Base-by-base conservation (phyloP, 306 rosid species). In the Pyrus pyrifolia region DNA sequence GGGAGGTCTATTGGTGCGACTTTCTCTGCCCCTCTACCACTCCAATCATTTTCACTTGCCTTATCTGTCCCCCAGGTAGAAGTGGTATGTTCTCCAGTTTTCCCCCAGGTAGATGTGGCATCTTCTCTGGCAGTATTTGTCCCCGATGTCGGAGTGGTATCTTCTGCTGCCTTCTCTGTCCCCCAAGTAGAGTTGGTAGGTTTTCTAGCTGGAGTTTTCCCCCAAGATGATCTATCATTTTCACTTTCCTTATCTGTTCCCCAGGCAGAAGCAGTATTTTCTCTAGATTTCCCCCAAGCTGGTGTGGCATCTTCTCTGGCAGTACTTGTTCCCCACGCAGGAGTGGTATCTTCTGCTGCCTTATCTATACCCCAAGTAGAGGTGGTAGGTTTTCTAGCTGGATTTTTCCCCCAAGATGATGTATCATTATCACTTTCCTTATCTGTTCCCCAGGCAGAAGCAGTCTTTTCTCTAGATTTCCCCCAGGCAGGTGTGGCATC, bases 11-110 rank as follows among this genome's bases (percentile, higher is more conserved):
- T 72, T 69, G 46, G 4, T 71, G 70, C 81, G 62, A 73, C 57
- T 76, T 78, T 78, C 17, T 76, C 40, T 13, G 6, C 35, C 14
- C 40, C 62, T 65, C 78, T 19, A 23, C 57, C 46, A 1, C 71
- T 72, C 81, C 84, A 73, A 27, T 29, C 71, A 69, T 51, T 77
- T 33, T 58, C 71, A 42, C 35, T 77, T 18, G 62, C 33, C 27
- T 45, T 22, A 10, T 40, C 45, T 13, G 53, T 25, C 17, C 72
- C 53, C 73, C 79, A 49, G n/a, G 72, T 11, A 65, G 79, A 76
- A 17, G 72, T 33, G 11, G 42, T 7, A 53, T 66, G 27, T 19
- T 51, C 62, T 23, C 8, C 52, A 13, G 46, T 74, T 8, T 29
- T n/a, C 11, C 75, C 76, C 76, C 65, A 71, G 42, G 75, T 7